Base-by-base conservation (phyloP, 2,329 filamentous ascomycete species). In the Xylariaceae sp. region DNA sequence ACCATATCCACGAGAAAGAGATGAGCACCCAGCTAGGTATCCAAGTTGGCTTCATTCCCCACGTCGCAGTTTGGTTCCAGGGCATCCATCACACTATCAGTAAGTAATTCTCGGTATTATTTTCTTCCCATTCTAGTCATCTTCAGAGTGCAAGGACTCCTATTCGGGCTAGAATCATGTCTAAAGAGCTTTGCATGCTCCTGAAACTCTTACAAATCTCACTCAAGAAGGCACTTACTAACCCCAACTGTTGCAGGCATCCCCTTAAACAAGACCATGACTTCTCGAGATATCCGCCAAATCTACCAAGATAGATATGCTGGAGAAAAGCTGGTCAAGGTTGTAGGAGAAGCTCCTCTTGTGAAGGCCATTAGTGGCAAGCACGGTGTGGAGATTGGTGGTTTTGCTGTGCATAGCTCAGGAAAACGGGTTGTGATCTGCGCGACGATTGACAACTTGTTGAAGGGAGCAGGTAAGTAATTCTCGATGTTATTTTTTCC, bases 11-110 rank as follows among this genome's bases (percentile, higher is more conserved):
- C 78, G 95, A 99, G 82, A 86, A 86, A 45, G 95, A 98, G 74
- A 95, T 98, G 63, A 89, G 88, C 71, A 73, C 78, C 51, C 92
- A 96, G 72, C 83, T 98, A 8, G 90, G 88, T 43, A 82, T 79
- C n/a, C 78, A 84, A 17, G 87, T 96, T 12, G 90, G 88, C 6
- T 98, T 99, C 73, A 89, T 95, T 56, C 95, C 94, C 6, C 94
- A 98, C 75, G 93, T 96, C 17, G 91, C 92, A n/a, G 87, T 89
- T 11, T 97, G 92, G 94, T 98, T 97, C 84, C 89, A 96, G 72
- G 94, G 94, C 63, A 97, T 98, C 67, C 87, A 92, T 72, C 90
- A 93, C 76, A 94, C 92, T 34, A 93, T 98, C 75, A 92, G 87
- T n/a, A n/a, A n/a, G n/a, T n/a, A n/a, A n/a, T n/a, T n/a, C n/a